These are phyloP conservation scores for Aspergillus sojae DNA, from an alignment of 2,329 filamentous ascomycete genomes.

Conservation along the genomic window DNA sequence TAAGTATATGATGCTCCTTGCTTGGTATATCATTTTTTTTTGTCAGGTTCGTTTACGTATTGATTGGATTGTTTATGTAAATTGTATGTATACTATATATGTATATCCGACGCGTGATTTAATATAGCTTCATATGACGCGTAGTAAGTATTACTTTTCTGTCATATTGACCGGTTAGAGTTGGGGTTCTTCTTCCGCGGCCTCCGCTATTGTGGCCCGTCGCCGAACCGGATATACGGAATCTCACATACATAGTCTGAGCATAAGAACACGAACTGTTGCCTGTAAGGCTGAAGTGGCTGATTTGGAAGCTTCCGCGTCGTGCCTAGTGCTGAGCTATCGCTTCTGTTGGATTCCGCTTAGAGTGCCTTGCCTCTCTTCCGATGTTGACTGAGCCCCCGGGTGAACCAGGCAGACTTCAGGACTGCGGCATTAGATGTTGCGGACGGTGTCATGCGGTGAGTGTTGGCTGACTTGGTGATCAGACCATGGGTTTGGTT, in stretches of 20 bases:
- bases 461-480: not conserved
- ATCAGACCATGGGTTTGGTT: not conserved
- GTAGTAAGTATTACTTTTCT: not conserved
- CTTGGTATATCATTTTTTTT: not conserved
- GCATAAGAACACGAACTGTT: not conserved
- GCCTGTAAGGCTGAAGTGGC: constrained; percentile 2
- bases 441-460: not conserved
- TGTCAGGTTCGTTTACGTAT: not conserved
- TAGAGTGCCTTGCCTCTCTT: not conserved
- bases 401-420: not conserved
- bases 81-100: not conserved
- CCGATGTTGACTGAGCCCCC: not conserved
- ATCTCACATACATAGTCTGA: not conserved
- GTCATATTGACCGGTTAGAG: not conserved
- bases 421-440: not conserved
- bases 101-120: not conserved
- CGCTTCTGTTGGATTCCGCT: not conserved
- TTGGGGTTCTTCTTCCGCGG: not conserved
- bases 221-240: not conserved
- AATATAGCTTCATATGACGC: not conserved
- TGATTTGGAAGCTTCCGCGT: not conserved
- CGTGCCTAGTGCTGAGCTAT: not conserved
- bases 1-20: not conserved
- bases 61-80: not conserved
- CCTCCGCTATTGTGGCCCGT: not conserved